These are phyloP conservation scores for Cladosporium halotolerans DNA, from an alignment of 2,329 filamentous ascomycete genomes.

Conservation along the genomic window DNA sequence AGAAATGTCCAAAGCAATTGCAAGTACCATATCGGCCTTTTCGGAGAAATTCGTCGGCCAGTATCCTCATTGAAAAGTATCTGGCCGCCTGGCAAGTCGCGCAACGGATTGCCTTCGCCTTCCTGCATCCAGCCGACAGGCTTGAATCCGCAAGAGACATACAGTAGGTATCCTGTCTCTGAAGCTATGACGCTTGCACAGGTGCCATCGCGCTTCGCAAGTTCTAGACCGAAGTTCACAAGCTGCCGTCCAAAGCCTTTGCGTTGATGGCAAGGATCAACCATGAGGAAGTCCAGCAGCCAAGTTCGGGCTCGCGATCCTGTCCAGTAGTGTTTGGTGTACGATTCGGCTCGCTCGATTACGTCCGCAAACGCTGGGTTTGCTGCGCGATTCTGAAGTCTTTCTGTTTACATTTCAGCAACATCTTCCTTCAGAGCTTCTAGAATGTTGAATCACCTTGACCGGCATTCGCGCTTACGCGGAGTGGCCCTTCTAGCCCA, in stretches of 20 bases:
- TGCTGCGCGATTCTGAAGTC: slow-evolving; percentile 18
- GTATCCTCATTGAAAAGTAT: slow-evolving; percentile 6
- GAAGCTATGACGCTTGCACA: slow-evolving; percentile 22
- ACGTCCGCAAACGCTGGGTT: slow-evolving; percentile 16
- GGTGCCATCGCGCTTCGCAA: slow-evolving; percentile 48
- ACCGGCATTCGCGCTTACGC: not conserved
- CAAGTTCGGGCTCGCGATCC: slow-evolving; percentile 21
- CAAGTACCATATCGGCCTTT: too few relatives aligned
- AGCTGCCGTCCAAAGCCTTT: slow-evolving; percentile 23
- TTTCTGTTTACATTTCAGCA: not conserved
- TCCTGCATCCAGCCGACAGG: not conserved
- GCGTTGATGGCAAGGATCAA: slow-evolving; percentile 18
- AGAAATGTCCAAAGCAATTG: too few relatives aligned
- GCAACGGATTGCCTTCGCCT: slow-evolving; percentile 8
- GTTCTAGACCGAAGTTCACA: slow-evolving; percentile 24
- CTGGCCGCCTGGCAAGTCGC: slow-evolving; percentile 1
- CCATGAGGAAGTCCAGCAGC: slow-evolving; percentile 21
- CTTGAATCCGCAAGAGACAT: slow-evolving; percentile 13
- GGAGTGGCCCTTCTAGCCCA: not conserved
- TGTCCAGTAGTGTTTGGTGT: slow-evolving; percentile 20
- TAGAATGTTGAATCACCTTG: not conserved
- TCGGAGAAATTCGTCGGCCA: too few relatives aligned
- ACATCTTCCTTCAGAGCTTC: too few relatives aligned
- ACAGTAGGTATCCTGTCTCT: slow-evolving; percentile 13
- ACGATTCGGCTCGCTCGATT: slow-evolving; percentile 15